phyloP scores from a whole-genome alignment of 805 yeast species.

The Suhomyces kilbournensis region DNA sequence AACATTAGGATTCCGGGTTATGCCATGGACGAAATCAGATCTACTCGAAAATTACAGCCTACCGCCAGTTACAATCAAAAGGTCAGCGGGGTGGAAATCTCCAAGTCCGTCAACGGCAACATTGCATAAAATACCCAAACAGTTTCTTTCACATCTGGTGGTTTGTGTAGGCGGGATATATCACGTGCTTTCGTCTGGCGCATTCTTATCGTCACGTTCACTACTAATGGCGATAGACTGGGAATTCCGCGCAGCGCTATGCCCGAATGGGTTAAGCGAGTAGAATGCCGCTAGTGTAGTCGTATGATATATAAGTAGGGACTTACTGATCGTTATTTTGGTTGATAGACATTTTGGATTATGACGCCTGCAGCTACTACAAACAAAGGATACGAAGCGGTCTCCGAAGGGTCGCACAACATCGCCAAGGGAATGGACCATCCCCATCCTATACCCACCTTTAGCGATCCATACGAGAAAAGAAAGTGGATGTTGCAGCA shows the following conservation, averaged over 20 bases:
- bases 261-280: background rate
- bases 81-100: conserved; percentile 63
- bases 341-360: background rate
- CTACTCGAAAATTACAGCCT: conserved; percentile 70
- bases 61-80: conserved; percentile 61
- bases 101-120: conserved; percentile 58
- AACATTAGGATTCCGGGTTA: conserved; percentile 92
- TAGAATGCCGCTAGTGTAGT: background rate
- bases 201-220: background rate
- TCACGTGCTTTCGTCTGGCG: background rate
- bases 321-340: background rate
- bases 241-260: background rate
- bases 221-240: background rate
- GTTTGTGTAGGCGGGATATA: too few relatives aligned
- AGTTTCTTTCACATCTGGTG: too few relatives aligned
- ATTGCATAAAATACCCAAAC: background rate
- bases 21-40: conserved; percentile 84
- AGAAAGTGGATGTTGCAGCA: conserved; percentile 62
- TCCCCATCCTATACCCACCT: conserved; percentile 52
- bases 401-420: conserved; percentile 56
- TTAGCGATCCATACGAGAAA: conserved; percentile 46
- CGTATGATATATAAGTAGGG: background rate
- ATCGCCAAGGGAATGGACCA: conserved; percentile 52
- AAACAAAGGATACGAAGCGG: conserved; percentile 40
- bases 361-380: conserved; percentile 17